Base-by-base conservation (phyloP, 208 protist species). In the Acanthamoeba culbertsoni region DNA sequence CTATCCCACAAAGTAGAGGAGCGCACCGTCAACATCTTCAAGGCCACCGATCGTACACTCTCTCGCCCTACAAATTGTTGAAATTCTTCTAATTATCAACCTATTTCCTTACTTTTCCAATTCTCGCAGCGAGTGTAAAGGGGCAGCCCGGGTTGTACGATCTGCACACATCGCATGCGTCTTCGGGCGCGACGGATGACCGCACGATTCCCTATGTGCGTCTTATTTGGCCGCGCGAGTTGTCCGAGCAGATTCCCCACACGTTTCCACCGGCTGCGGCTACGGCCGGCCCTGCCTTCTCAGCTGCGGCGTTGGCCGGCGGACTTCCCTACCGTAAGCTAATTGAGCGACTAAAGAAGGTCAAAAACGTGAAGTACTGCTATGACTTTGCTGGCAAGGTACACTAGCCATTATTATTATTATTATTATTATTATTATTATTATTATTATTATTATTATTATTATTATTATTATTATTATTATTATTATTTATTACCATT, bases 291-390 rank as follows among this genome's bases (percentile, higher is more conserved):
- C 40, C n/a, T 33, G 1, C 51, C 6, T 88, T 59, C 77, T 63
- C 77, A 33, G 45, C 55, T 26, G 55, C 55, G 4, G 82, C 82
- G 0, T 18, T 62, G 46, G 42, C 37, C 82, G 73, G 73, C 0
- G 23, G 43, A n/a, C n/a, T n/a, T 5, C 26, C 45, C 26, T 23
- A 57, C 43, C 33, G 35, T 14, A 31, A 75, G 63, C 2, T 40
- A 20, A 20, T 28, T 37, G 16, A 75, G 33, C 28, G 43, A 37
- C 63, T 75, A 31, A 75, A 75, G 63, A 37, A 40, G 45, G 73
- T 84, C 73, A 84, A 84, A 43, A 84, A 84, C 73, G 73, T 84
- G 26, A 84, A 84, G 43, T 84, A 57, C 43, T 84, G 73, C 73
- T 84, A 46, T 33, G 73, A 84, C 73, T 84, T 40, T 31, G 73